Evolutionary conservation across 163 green algal genomes (phyloP).

Genomic region (Chlamydomonas reinhardtii): DNA sequence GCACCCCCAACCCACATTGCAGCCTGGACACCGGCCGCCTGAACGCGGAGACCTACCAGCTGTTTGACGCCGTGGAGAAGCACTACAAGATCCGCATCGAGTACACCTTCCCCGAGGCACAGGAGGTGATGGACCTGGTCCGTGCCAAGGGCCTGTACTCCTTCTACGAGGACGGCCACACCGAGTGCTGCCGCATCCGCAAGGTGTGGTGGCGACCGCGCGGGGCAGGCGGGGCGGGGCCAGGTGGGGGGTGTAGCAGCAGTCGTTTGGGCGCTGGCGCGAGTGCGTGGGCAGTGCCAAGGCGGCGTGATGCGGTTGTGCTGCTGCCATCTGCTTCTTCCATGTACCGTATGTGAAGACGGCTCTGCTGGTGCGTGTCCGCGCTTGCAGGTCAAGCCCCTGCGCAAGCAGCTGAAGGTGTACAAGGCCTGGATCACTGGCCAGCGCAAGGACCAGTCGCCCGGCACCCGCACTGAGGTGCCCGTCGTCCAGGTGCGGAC

Average conservation of each 20-base stretch:
- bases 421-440: conserved; percentile 98
- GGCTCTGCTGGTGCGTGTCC: no score
- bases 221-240: no score
- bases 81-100: conserved; percentile 97
- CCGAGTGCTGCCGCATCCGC: conserved; percentile 97
- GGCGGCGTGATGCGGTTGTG: no score
- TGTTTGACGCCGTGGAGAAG: conserved; percentile 96
- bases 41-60: conserved; percentile 98
- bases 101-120: conserved; percentile 98
- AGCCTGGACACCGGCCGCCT: conserved; percentile 97
- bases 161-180: conserved; percentile 98
- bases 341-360: no score
- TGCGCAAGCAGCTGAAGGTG: conserved; percentile 90
- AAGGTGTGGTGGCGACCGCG: conserved; percentile 81
- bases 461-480: conserved; percentile 87
- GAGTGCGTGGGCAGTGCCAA: no score
- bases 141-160: conserved; percentile 97
- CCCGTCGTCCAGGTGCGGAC: conserved; percentile 25
- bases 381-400: conserved; percentile 81
- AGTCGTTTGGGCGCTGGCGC: no score
- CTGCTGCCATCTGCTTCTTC: no score
- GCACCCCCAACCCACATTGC: neutral
- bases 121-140: conserved; percentile 93
- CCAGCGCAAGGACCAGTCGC: conserved; percentile 98
- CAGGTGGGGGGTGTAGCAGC: no score